Evolutionary conservation across 345 rosid genomes (phyloP).

Genomic region (Acer saccharum): DNA sequence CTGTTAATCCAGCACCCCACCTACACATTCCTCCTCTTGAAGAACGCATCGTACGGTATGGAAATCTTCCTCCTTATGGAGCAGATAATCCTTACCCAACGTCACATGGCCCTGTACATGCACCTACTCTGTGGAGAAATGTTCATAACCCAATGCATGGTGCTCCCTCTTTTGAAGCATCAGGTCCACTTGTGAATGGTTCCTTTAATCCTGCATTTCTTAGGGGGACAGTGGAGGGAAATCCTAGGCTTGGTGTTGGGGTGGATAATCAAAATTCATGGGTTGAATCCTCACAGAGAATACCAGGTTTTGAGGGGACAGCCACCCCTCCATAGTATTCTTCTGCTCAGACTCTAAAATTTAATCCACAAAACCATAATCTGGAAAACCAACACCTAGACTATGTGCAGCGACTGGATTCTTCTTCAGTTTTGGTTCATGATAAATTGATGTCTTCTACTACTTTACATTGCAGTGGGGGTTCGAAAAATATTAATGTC

Average conservation of each 20-base stretch:
- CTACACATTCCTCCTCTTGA: conserved; percentile 48
- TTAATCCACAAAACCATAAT: conserved; percentile 33
- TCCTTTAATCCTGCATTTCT: conserved; percentile 46
- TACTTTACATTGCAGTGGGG: conserved; percentile 19
- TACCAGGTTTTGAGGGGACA: conserved; percentile 57
- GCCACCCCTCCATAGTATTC: conserved; percentile 44
- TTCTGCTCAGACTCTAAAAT: conserved; percentile 35
- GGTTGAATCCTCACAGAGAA: conserved; percentile 51
- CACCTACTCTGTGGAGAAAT: conserved; percentile 67
- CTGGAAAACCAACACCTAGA: conserved; percentile 36
- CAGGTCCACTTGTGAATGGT: conserved; percentile 55
- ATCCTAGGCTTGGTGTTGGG: conserved; percentile 47
- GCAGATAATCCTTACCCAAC: conserved; percentile 51
- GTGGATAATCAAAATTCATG: conserved; percentile 52
- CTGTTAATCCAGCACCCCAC: conserved; percentile 43
- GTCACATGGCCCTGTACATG: conserved; percentile 56
- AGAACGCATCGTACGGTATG: conserved; percentile 54
- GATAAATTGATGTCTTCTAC: conserved; percentile 20
- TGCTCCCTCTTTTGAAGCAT: conserved; percentile 49
- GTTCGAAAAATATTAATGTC: conserved; percentile 18
- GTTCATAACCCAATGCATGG: conserved; percentile 54
- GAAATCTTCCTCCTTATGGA: conserved; percentile 66
- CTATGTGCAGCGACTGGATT: conserved; percentile 29
- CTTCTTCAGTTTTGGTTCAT: conserved; percentile 33
- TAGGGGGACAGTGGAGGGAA: conserved; percentile 50